These are phyloP conservation scores for Neckera pumila DNA, from an alignment of 225 moss, liverwort and hornwort species.

Conservation along the genomic window DNA sequence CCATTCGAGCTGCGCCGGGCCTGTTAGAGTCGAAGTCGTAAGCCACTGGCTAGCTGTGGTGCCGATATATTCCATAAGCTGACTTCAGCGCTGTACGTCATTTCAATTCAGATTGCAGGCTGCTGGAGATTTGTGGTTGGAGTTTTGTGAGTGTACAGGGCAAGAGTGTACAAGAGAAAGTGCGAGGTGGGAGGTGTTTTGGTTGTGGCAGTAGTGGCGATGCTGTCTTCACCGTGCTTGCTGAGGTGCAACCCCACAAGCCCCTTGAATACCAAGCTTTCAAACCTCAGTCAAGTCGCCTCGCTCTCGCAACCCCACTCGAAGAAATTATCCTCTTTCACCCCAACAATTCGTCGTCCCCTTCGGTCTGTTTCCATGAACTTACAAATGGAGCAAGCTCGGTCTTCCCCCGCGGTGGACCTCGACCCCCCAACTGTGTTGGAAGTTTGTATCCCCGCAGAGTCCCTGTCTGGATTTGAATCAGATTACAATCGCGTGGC, in stretches of 20 bases:
- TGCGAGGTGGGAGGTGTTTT: not conserved
- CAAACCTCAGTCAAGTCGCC: not conserved
- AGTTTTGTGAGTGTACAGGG: no score
- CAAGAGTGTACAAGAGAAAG: not conserved
- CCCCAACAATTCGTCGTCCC: not conserved
- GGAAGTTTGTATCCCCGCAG: not conserved
- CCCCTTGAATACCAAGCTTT: not conserved
- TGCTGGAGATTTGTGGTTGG: not conserved
- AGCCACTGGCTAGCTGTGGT: not conserved
- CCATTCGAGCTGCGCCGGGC: no score
- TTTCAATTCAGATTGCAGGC: not conserved
- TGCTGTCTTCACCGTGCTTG: not conserved
- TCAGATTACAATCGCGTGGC: conserved; percentile 1
- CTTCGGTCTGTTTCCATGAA: not conserved
- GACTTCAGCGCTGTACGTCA: not conserved
- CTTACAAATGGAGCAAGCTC: not conserved
- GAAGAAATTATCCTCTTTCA: not conserved
- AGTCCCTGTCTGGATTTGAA: conserved; percentile 4
- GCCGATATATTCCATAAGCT: not conserved
- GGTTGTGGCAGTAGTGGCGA: not conserved
- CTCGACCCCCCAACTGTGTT: not conserved
- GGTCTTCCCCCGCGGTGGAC: not conserved
- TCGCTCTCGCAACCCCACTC: not conserved
- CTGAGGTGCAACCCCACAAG: not conserved
- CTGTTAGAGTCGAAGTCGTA: not conserved